phyloP scores from a whole-genome alignment of 1,284 basidiomycete genomes.

The Papiliotrema laurentii region DNA sequence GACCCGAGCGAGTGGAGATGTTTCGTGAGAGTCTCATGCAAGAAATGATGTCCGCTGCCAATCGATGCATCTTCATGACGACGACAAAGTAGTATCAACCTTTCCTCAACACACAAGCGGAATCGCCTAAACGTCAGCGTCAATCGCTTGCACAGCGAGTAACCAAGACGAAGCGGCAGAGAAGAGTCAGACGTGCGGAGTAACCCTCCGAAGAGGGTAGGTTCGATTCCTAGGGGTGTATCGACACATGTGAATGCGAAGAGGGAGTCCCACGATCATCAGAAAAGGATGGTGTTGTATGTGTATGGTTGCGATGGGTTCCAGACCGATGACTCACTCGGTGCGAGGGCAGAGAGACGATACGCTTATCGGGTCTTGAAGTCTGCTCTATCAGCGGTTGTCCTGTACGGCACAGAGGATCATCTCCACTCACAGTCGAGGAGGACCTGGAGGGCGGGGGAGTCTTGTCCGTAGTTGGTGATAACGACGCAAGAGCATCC shows the following conservation, averaged over 20 bases:
- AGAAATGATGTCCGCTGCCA: no score
- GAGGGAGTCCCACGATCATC: constrained; percentile 51
- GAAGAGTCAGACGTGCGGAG: constrained; percentile 40
- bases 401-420: not conserved
- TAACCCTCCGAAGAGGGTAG: constrained; percentile 47
- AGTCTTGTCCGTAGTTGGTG: constrained; percentile 95
- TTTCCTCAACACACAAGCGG: no score
- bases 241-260: constrained; percentile 47
- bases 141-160: no score
- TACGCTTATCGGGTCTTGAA: constrained; percentile 49
- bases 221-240: constrained; percentile 50
- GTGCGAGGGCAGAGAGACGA: not conserved
- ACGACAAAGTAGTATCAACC: not conserved
- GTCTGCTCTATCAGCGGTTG: constrained; percentile 21
- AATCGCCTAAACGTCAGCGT: no score
- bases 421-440: constrained; percentile 63
- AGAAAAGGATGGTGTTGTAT: constrained; percentile 11
- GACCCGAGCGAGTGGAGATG: no score
- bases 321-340: not conserved
- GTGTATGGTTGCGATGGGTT: not conserved
- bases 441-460: constrained; percentile 92
- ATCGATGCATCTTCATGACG: not conserved
- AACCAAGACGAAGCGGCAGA: not conserved
- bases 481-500: constrained; percentile 97
- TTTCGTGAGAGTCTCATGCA: no score